phyloP scores from a whole-genome alignment of 2,329 filamentous ascomycete genomes.

The Blastomyces gilchristii region DNA sequence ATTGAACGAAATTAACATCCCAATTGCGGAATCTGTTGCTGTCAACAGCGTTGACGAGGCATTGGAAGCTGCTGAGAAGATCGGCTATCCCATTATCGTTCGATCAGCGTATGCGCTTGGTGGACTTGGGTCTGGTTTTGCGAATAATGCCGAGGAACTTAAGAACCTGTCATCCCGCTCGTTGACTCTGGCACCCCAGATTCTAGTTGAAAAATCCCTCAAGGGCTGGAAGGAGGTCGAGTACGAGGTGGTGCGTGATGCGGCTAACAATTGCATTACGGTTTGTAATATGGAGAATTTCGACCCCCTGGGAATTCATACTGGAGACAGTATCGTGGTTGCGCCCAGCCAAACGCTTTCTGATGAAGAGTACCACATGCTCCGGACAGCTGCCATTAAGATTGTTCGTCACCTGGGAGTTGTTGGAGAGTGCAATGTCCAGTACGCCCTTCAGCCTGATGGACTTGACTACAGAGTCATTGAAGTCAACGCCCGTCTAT shows the following conservation, averaged over 20 bases:
- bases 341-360: conserved; percentile 93
- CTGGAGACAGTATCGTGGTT: conserved; percentile 96
- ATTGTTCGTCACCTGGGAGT: conserved; percentile 95
- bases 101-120: conserved; percentile 93
- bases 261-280: conserved; percentile 96
- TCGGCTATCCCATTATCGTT: conserved; percentile 97
- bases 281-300: conserved; percentile 99
- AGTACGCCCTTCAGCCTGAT: conserved; percentile 93
- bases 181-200: conserved; percentile 86
- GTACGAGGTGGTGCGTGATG: conserved; percentile 95
- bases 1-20: conserved; percentile 92
- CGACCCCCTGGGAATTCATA: conserved; percentile 93
- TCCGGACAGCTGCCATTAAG: conserved; percentile 93
- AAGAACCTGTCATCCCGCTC: conserved; percentile 88
- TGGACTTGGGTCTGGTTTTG: conserved; percentile 92
- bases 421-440: conserved; percentile 96
- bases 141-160: conserved; percentile 85
- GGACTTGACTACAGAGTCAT: conserved; percentile 97
- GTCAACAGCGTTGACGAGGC: conserved; percentile 88
- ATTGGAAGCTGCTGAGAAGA: conserved; percentile 68
- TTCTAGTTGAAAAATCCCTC: conserved; percentile 94
- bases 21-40: conserved; percentile 91
- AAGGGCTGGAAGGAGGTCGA: conserved; percentile 99
- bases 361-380: conserved; percentile 99
- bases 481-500: conserved; percentile 97